Evolutionary conservation across 2,329 filamentous ascomycete genomes (phyloP), one percentile per base, ranked within the genome.

Genomic region (Lachnellula hyalina): DNA sequence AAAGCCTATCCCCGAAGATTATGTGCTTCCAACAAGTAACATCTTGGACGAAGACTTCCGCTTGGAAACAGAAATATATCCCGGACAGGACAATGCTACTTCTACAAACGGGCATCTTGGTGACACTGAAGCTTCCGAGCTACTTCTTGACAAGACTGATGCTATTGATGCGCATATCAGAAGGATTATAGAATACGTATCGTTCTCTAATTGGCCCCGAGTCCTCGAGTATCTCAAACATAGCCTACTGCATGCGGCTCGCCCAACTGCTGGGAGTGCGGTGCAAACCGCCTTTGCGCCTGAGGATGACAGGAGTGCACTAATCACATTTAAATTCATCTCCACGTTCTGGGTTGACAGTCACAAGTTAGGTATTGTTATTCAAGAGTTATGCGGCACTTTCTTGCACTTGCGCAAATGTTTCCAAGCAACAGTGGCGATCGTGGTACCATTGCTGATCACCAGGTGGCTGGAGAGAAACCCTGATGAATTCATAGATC

Each of bases 341-440:
- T 79, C 82, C 15, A 85, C 79, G 64, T 80, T 85, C 61, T 86
- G 83, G 81, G 79, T 86, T 19, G 83, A 87, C 63, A 75, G 75
- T 41, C 74, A 77, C 46, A 86, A 85, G 69, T 74, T 88, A 14
- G 78, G 81, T 40, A 68, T 80, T 19, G 66, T 87, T 51, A 78
- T 87, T 38, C 82, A 86, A 61, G 85, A 88, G 69, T 74, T 87
- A 38, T 85, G 82, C 66, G 83, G 82, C 21, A 83, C 78, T 64
- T 87, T 86, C 67, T 74, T 87, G 46, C 84, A 87, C 66, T 81
- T 87, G 57, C 78, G 82, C 58, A 84, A 81, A 61, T 69, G 78
- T 0, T 84, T 82, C 63, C 85, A 88, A 62, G 84, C 83, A 60
- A 79, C 82, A 2, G 74, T 87, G 35, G 83, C 84, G 44, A 74